Evolutionary conservation across 495 filamentous ascomycete genomes (phyloP).

Genomic region (Cenococcum geophilum): DNA sequence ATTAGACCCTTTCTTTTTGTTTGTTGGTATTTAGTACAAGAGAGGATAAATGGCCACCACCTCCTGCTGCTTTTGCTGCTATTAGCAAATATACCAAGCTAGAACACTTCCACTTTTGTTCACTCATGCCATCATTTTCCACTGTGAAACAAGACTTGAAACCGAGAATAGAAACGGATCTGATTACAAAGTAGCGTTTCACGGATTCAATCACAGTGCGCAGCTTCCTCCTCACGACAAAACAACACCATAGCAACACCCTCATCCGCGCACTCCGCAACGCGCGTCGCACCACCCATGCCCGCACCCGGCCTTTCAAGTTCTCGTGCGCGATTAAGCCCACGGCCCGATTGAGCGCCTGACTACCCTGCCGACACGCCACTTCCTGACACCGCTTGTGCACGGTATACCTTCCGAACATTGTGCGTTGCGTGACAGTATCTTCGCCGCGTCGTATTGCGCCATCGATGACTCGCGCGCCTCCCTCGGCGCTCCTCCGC

Average conservation of each 20-base stretch:
- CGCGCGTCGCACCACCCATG: neutral
- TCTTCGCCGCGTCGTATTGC: neutral
- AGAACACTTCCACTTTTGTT: too few relatives aligned
- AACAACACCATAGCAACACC: neutral
- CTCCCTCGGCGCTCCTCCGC: neutral
- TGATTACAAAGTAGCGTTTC: too few relatives aligned
- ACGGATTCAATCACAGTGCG: too few relatives aligned
- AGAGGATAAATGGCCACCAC: too few relatives aligned
- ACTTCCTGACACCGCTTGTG: neutral
- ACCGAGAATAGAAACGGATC: too few relatives aligned
- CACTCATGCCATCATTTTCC: too few relatives aligned
- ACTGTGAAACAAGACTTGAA: too few relatives aligned
- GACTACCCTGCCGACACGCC: neutral
- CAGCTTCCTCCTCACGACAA: too few relatives aligned
- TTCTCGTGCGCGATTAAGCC: neutral
- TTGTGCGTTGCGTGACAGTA: neutral
- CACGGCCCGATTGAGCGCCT: neutral
- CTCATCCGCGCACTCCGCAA: neutral
- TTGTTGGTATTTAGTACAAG: too few relatives aligned
- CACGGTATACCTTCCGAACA: neutral
- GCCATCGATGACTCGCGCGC: neutral
- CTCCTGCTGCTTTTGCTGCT: too few relatives aligned
- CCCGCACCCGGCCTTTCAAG: neutral
- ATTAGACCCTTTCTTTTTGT: too few relatives aligned
- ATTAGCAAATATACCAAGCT: too few relatives aligned